Evolutionary conservation across 768 basidiomycete genomes (phyloP), one percentile per base, ranked within the genome.

Genomic region (Clathrus columnatus): DNA sequence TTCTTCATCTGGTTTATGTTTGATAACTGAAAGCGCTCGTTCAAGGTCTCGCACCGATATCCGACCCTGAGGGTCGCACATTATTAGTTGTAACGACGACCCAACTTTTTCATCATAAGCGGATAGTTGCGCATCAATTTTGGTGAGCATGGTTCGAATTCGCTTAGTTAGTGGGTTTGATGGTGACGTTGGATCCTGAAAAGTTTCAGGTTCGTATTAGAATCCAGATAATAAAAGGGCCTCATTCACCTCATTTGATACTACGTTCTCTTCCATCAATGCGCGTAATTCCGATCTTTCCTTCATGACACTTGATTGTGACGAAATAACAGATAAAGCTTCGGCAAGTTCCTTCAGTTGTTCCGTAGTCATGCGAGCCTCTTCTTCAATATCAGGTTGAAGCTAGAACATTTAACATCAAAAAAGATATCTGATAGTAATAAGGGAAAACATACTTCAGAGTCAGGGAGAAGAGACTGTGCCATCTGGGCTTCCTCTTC

Each of bases 321-420:
- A 88, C 17, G 92, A 94, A 52, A 98, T 74, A 64, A 98, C 80
- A 2, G 87, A 84, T 54, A 98, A 73, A 1, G 94, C 93, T 61
- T 95, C 93, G 36, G 85, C 85, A 32, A 99, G 80, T 70, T 99
- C 96, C 65, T 86, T 87, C 21, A 99, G 77, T 64, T 99, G 94
- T 64, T 98, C 95, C 8, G 87, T 82, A 1, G 93, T 98, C 95
- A 99, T 97, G 44, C 91, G 85, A n/a, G 91, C 92, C 27, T 82
- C 84, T 48, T 78, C 74, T 56, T 78, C 81, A 23, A 71, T 48
- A 24, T 88, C 82, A n/a, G 83, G 79, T 45, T 82, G 69, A 45
- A 90, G 73, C 86, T 89, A 11, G 36, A n/a, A n/a, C n/a, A n/a
- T n/a, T n/a, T 18, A 8, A 23, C 30, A 21, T 29, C 7, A 47